A percentile compares a stretch with the other conserved stretches of the same genome.
Evolutionary conservation across 1,284 basidiomycete genomes (phyloP).

Genomic region (Ganoderma multipileum): DNA sequence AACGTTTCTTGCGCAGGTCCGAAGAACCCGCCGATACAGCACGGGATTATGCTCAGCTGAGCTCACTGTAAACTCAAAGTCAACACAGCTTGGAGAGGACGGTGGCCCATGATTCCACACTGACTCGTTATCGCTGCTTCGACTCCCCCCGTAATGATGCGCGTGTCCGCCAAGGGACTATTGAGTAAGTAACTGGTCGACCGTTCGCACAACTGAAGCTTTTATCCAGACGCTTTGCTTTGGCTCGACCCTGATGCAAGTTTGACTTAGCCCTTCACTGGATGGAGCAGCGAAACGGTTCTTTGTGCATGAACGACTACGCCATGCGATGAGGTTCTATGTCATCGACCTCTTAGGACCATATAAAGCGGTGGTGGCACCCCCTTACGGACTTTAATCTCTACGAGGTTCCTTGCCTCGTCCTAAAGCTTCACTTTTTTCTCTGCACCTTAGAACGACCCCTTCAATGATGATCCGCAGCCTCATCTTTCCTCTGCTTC

Average conservation of each 20-base stretch:
- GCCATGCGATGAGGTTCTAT: neutral
- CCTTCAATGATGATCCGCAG: neutral
- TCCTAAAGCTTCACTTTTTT: neutral
- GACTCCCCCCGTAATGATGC: neutral
- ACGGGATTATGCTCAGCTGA: neutral
- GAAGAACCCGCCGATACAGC: too few relatives aligned
- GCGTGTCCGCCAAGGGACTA: neutral
- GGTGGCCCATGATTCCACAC: neutral
- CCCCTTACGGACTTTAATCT: neutral
- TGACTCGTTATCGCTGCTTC: neutral
- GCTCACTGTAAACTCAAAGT: neutral
- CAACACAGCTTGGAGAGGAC: neutral
- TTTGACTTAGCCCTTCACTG: neutral
- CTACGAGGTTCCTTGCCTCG: neutral
- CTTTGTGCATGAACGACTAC: neutral
- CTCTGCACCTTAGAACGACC: too few relatives aligned
- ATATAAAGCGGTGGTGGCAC: neutral
- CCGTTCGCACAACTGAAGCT: neutral
- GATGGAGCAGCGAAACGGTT: neutral
- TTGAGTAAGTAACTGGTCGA: neutral
- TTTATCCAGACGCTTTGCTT: neutral
- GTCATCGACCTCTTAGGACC: neutral
- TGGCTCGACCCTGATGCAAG: neutral
- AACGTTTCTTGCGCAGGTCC: too few relatives aligned
- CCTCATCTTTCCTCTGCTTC: slow-evolving; percentile 6